Evolutionary conservation across 2,329 filamentous ascomycete genomes (phyloP), one percentile per base, ranked within the genome.

Genomic region (Ascosphaera aggregata): DNA sequence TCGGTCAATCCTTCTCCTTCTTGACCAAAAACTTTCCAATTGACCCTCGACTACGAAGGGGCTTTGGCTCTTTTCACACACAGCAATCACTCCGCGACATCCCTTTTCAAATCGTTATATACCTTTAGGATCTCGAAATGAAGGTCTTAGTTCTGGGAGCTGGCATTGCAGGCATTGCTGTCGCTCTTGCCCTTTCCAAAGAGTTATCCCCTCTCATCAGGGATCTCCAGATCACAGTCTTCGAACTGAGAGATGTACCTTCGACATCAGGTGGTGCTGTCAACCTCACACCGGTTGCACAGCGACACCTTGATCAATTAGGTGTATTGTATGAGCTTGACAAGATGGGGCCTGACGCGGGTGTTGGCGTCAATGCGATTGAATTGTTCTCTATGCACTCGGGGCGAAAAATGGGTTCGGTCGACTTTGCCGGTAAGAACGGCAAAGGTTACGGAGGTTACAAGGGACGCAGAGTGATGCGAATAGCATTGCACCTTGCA

Each of bases 231-330:
- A 59, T 60, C 42, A 55, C 48, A 2, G 42, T 60, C 17, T 60
- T 52, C 41, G 60, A 62, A 43, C 51, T 58, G 17, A 53, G 58
- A 41, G 50, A 56, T 13, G 45, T 58, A 5, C 52, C 59, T 4
- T 57, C 59, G 1, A 62, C 58, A 3, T 55, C 57, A 9, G 60
- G 60, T 7, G 59, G 60, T 8, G 59, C 60, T 3, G 58, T 63
- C 41, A 60, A 60, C 41, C 46, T 63, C 15, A 61, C 59, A 0
- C 59, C 60, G 1, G 59, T 60, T 8, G 60, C 59, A 2, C 51
- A 62, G 31, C 50, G 59, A 5, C 56, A 61, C 43, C 53, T 63
- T 4, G 54, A 58, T 18, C 52, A 57, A 27, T 46, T 63, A 3
- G 58, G 59, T 1, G 54, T 61, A 2, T 47, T 61, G 2, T 44